Percentiles rank a stretch among this genome's conserved stretches.
These are phyloP conservation scores for Hyaloperonospora brassicae DNA, from an alignment of 352 stramenopile genomes.

Conservation along the genomic window DNA sequence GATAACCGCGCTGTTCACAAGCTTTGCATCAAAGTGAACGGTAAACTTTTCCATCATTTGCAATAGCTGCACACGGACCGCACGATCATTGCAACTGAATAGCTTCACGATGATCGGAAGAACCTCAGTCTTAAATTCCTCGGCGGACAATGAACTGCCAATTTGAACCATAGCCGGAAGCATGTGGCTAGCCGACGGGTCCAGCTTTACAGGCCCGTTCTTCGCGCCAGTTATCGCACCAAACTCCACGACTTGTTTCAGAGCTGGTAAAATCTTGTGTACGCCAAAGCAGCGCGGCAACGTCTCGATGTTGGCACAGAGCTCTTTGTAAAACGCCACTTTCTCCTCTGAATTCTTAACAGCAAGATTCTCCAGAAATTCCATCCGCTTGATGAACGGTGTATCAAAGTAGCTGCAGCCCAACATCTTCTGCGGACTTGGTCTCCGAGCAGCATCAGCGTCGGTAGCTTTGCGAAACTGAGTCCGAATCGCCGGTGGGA, in stretches of 20 bases:
- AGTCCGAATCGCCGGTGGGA: slow-evolving; percentile 52
- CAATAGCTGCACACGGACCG: slow-evolving; percentile 83
- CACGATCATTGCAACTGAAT: slow-evolving; percentile 88
- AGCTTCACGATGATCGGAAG: slow-evolving; percentile 85
- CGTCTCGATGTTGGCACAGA: slow-evolving; percentile 61
- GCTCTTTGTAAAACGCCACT: slow-evolving; percentile 90
- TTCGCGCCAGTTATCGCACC: slow-evolving; percentile 42
- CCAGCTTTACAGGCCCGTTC: slow-evolving; percentile 61
- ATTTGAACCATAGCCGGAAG: slow-evolving; percentile 85
- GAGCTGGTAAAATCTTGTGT: slow-evolving; percentile 78
- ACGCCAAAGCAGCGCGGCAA: slow-evolving; percentile 70
- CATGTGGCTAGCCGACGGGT: slow-evolving; percentile 83
- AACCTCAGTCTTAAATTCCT: slow-evolving; percentile 85
- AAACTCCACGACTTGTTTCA: slow-evolving; percentile 83
- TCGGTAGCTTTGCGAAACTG: slow-evolving; percentile 83
- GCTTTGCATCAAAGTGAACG: slow-evolving; percentile 83
- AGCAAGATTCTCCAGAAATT: slow-evolving; percentile 89
- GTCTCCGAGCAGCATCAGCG: slow-evolving; percentile 45
- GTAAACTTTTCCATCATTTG: slow-evolving; percentile 89
- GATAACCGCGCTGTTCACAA: slow-evolving; percentile 85
- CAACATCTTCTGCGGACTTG: slow-evolving; percentile 82
- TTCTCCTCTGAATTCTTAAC: slow-evolving; percentile 92
- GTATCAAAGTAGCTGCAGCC: slow-evolving; percentile 89
- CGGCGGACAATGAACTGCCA: slow-evolving; percentile 52
- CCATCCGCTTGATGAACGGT: slow-evolving; percentile 89